Conservation (phyloP, 1,139 yeast species). For the Taphrina communis region DNA sequence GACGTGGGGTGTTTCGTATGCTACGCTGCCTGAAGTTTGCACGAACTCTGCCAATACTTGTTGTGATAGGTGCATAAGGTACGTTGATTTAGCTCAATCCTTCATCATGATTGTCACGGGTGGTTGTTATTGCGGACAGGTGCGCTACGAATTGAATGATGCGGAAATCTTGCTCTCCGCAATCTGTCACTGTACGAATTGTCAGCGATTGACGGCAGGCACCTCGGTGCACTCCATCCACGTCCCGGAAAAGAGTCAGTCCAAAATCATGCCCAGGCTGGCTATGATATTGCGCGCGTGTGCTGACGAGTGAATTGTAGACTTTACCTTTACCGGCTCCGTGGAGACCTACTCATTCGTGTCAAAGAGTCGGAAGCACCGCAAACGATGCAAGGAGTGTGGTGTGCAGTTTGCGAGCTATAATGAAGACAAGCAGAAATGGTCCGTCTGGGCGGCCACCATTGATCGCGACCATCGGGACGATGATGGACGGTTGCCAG, state of each 20-base stretch:
- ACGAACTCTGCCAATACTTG: too few relatives aligned
- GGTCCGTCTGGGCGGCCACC: slow-evolving; percentile 35
- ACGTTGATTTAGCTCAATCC: too few relatives aligned
- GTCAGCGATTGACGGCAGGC: slow-evolving; percentile 35
- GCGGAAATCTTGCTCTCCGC: slow-evolving; percentile 22
- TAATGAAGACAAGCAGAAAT: slow-evolving; percentile 22
- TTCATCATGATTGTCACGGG: slow-evolving; percentile 10
- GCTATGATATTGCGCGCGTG: too few relatives aligned
- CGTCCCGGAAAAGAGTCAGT: slow-evolving; percentile 20
- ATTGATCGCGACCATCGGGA: slow-evolving; percentile 4
- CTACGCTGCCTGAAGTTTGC: too few relatives aligned
- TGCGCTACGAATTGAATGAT: slow-evolving; percentile 19
- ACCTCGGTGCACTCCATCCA: slow-evolving; percentile 36
- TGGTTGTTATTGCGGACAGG: slow-evolving; percentile 13
- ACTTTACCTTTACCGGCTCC: slow-evolving; percentile 13
- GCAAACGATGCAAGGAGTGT: slow-evolving; percentile 35
- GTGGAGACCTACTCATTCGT: slow-evolving; percentile 17
- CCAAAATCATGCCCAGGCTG: too few relatives aligned
- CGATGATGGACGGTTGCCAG: slow-evolving; percentile 6
- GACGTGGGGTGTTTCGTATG: too few relatives aligned
- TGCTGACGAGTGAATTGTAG: background rate
- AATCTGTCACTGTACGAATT: slow-evolving; percentile 33
- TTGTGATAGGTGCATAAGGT: too few relatives aligned
- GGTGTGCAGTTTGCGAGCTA: slow-evolving; percentile 37
- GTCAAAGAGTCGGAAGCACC: slow-evolving; percentile 21